A percentile compares a stretch with the other conserved stretches of the same genome.
phyloP scores from a whole-genome alignment of 192 early-diverging fungal species.

The Coemansia sp. region DNA sequence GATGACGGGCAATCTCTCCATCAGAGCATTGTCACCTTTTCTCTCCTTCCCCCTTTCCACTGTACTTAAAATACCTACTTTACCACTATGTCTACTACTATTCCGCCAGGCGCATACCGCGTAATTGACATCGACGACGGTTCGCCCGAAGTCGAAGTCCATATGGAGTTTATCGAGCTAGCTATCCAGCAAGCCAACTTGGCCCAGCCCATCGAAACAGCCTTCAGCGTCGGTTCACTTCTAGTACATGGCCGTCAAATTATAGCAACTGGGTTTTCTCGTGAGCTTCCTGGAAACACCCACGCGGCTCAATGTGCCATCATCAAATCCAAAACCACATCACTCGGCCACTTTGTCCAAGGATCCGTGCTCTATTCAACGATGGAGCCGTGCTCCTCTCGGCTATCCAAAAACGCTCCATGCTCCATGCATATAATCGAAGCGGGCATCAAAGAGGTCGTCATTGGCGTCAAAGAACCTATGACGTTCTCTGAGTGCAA shows the following conservation, averaged over 20 bases:
- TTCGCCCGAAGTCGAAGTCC: conserved; percentile 46
- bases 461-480: conserved; percentile 93
- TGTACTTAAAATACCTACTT: background rate
- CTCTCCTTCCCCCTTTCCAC: background rate
- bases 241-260: conserved; percentile 60
- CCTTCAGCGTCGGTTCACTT: conserved; percentile 94
- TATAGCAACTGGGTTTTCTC: conserved; percentile 84
- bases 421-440: conserved; percentile 76
- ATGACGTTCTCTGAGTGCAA: conserved; percentile 80
- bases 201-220: conserved; percentile 75
- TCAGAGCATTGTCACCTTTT: background rate
- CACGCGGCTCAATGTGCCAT: conserved; percentile 94
- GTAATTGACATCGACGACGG: conserved; percentile 47
- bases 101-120: conserved; percentile 16
- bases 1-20: background rate
- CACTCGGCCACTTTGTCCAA: conserved; percentile 26
- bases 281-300: conserved; percentile 94
- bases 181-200: conserved; percentile 84
- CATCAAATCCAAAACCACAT: conserved; percentile 64
- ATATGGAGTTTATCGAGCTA: conserved; percentile 75
- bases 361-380: conserved; percentile 88
- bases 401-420: conserved; percentile 82
- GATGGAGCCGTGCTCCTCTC: conserved; percentile 95
- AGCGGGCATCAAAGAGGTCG: conserved; percentile 69
- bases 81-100: conserved; percentile 11